Evolutionary conservation across 2,329 filamentous ascomycete species (phyloP).

Genomic region (Orbilia brochopaga): DNA sequence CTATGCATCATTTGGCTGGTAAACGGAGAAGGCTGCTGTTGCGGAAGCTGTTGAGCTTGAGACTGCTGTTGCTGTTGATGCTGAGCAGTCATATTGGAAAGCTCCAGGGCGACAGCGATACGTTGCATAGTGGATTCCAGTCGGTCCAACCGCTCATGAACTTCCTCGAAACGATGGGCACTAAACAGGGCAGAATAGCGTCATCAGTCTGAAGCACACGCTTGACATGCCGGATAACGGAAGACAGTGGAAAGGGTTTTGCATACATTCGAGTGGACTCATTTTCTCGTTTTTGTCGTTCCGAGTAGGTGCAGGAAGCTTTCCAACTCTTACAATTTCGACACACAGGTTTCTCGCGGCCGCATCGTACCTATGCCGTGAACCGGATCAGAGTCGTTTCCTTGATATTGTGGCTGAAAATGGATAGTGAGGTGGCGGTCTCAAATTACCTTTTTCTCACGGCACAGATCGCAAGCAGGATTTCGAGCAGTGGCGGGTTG

Average conservation of each 20-base stretch:
- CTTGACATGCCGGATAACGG: conserved; percentile 5
- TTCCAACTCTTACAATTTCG: conserved; percentile 55
- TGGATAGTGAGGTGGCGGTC: conserved; percentile 15
- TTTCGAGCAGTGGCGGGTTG: conserved; percentile 52
- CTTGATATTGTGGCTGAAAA: conserved; percentile 4
- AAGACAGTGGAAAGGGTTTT: background rate
- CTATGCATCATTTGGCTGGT: conserved; percentile 48
- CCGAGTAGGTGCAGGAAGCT: conserved; percentile 54
- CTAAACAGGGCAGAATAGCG: conserved; percentile 36
- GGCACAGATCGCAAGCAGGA: conserved; percentile 55
- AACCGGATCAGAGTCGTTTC: background rate
- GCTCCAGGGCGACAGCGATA: conserved; percentile 51
- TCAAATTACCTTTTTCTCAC: conserved; percentile 54
- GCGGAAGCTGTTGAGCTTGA: conserved; percentile 15
- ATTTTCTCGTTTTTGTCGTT: conserved; percentile 55
- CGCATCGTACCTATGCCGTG: conserved; percentile 53
- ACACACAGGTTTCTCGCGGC: conserved; percentile 54
- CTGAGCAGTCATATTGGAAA: conserved; percentile 51
- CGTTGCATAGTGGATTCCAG: conserved; percentile 53
- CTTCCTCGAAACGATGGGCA: conserved; percentile 55
- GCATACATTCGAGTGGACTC: conserved; percentile 54
- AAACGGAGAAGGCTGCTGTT: conserved; percentile 22
- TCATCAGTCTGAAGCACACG: background rate
- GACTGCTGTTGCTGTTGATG: conserved; percentile 41
- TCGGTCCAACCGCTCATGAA: conserved; percentile 54